These are phyloP conservation scores for Hippophae gyantsensis DNA, from an alignment of 306 rosid species.

Conservation along the genomic window DNA sequence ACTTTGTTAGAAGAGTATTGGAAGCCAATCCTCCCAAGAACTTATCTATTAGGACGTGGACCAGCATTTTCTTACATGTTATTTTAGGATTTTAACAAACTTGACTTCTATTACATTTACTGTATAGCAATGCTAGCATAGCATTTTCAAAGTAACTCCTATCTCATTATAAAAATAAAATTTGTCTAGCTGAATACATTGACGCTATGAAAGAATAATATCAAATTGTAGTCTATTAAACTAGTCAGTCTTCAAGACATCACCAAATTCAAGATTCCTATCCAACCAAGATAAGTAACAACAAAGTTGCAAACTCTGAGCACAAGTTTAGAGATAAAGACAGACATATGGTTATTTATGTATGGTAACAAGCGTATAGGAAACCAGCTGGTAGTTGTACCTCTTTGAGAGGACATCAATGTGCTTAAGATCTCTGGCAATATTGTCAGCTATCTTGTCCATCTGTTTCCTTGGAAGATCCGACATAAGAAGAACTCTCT, in stretches of 20 bases:
- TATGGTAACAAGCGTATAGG: slow-evolving; percentile 7
- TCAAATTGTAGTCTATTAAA: too few relatives aligned
- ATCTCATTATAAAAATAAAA: too few relatives aligned
- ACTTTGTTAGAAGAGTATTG: too few relatives aligned
- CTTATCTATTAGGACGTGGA: too few relatives aligned
- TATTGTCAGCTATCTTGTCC: slow-evolving; percentile 64
- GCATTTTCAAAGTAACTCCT: too few relatives aligned
- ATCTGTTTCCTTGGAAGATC: slow-evolving; percentile 95
- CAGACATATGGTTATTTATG: background rate
- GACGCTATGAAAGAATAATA: too few relatives aligned
- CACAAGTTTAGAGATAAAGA: background rate
- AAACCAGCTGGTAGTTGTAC: slow-evolving; percentile 36
- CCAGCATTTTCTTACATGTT: too few relatives aligned
- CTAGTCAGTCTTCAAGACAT: background rate
- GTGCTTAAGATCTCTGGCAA: slow-evolving; percentile 70
- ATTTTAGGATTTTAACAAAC: too few relatives aligned
- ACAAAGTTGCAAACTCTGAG: background rate
- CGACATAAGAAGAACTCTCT: slow-evolving; percentile 91
- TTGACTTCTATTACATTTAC: too few relatives aligned
- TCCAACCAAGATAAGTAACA: background rate
- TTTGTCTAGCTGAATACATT: too few relatives aligned
- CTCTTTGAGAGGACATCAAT: slow-evolving; percentile 86
- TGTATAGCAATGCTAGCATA: too few relatives aligned
- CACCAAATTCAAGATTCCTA: background rate
- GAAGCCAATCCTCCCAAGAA: too few relatives aligned